Base-by-base conservation (phyloP, 805 yeast species). In the Saturnispora besseyi region DNA sequence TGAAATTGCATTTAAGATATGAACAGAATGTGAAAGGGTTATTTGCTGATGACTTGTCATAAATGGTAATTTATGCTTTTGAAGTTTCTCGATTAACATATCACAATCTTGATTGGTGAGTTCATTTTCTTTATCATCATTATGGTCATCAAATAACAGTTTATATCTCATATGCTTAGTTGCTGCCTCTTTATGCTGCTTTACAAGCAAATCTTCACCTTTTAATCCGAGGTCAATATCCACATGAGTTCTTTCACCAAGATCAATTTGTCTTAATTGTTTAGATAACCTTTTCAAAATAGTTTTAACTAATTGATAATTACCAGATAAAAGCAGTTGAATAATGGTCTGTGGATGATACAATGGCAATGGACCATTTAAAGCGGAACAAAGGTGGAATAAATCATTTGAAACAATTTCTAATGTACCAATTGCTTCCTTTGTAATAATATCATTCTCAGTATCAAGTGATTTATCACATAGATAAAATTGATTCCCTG, bases 31-130 rank as follows among this genome's bases (percentile, higher is more conserved):
- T 1, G 83, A 72, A 28, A 90, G 72, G 0, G 96, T 88, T 29
- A 83, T 80, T 60, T 90, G 98, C 63, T 90, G 96, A 66, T 90
- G 97, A 52, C 96, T 79, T 0, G 96, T 88, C 29, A 90, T 63
- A 53, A 82, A 82, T 0, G 96, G 96, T 28, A 90, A 68, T 1
- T 91, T 73, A 5, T 77, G 70, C 52, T 76, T 79, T 40, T 79
- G 78, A 47, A 90, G 68, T 53, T 78, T 78, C 22, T 82, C 84
- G 13, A 72, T 67, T 22, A 90, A 67, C 2, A 76, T 62, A 1
- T 68, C 72, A 3, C 78, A 55, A 21, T 67, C 58, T 2, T 59
- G 64, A 13, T 9, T 41, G 12, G 24, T 30, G 9, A 64, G 60
- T 7, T 50, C 50, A 28, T 58, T 51, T 9, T 59, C 56, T 11